Evolutionary conservation across 371 early-diverging fungal species (phyloP).

Genomic region (Amoeboaphelidium protococcarum): DNA sequence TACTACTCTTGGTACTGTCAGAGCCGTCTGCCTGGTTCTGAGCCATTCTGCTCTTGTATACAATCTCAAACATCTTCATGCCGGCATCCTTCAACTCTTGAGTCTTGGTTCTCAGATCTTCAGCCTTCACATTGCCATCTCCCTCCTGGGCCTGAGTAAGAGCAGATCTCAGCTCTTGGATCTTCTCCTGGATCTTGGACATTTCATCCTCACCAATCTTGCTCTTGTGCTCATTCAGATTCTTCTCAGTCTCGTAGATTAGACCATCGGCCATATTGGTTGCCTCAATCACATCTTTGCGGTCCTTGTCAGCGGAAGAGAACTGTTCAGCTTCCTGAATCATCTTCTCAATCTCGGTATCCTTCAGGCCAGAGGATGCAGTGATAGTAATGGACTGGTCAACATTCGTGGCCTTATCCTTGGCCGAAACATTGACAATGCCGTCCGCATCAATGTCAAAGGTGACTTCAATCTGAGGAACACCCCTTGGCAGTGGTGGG

Average conservation of each 20-base stretch:
- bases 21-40: not conserved
- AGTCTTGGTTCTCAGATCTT: slow-evolving; percentile 44
- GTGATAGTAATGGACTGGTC: slow-evolving; percentile 90
- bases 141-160: slow-evolving; percentile 34
- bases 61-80: slow-evolving; percentile 83
- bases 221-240: slow-evolving; percentile 76
- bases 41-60: slow-evolving; percentile 35
- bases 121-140: slow-evolving; percentile 24
- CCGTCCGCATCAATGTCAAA: slow-evolving; percentile 99
- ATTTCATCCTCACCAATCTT: slow-evolving; percentile 56
- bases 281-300: slow-evolving; percentile 75
- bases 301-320: slow-evolving; percentile 69
- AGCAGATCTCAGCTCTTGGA: slow-evolving; percentile 39
- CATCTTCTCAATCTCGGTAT: slow-evolving; percentile 90
- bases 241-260: slow-evolving; percentile 73
- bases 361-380: slow-evolving; percentile 84
- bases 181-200: slow-evolving; percentile 49
- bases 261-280: slow-evolving; percentile 73
- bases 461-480: slow-evolving; percentile 68
- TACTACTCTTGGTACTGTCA: too few species aligned
- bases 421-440: slow-evolving; percentile 92
- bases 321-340: slow-evolving; percentile 68
- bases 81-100: slow-evolving; percentile 57
- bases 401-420: slow-evolving; percentile 84
- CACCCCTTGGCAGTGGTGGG: slow-evolving; percentile 57